Percentiles rank a stretch among this genome's conserved stretches.
Conservation (phyloP, 2,329 filamentous ascomycete species). For the Fusarium devonianum region DNA sequence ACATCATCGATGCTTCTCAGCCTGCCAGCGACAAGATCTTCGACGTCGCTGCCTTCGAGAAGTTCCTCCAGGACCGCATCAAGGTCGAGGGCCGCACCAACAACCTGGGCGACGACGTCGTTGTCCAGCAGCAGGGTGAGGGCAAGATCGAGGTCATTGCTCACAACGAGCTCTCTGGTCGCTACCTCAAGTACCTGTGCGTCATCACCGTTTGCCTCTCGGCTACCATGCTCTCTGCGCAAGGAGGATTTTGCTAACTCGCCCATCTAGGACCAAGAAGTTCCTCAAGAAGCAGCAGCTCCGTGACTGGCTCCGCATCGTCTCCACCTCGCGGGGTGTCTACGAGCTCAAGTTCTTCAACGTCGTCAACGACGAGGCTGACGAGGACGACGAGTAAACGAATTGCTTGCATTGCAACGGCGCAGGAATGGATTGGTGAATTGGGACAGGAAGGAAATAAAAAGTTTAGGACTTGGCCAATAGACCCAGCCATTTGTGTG, state of each 20-base stretch:
- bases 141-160: slow-evolving; percentile 98
- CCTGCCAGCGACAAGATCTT: slow-evolving; percentile 99
- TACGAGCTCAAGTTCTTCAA: slow-evolving; percentile 99
- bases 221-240: too few species aligned
- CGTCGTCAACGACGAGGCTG: slow-evolving; percentile 96
- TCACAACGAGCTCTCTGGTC: slow-evolving; percentile 97
- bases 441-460: slow-evolving; percentile 40
- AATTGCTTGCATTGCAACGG: slow-evolving; percentile 37
- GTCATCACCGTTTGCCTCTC: too few species aligned
- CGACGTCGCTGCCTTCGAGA: slow-evolving; percentile 97
- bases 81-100: slow-evolving; percentile 99
- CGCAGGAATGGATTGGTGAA: slow-evolving; percentile 45
- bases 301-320: slow-evolving; percentile 99
- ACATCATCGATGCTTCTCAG: slow-evolving; percentile 99
- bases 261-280: slow-evolving; percentile 90
- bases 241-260: too few species aligned
- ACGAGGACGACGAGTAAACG: slow-evolving; percentile 97
- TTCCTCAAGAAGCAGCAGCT: slow-evolving; percentile 99
- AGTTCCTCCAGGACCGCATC: slow-evolving; percentile 99
- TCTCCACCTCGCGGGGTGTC: slow-evolving; percentile 96
- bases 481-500: slow-evolving; percentile 44
- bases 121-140: slow-evolving; percentile 89
- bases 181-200: slow-evolving; percentile 99
- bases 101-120: slow-evolving; percentile 93
- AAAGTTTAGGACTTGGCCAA: slow-evolving; percentile 42